Base-by-base conservation (phyloP, 2,329 filamentous ascomycete genomes). In the Xylaria sp. region DNA sequence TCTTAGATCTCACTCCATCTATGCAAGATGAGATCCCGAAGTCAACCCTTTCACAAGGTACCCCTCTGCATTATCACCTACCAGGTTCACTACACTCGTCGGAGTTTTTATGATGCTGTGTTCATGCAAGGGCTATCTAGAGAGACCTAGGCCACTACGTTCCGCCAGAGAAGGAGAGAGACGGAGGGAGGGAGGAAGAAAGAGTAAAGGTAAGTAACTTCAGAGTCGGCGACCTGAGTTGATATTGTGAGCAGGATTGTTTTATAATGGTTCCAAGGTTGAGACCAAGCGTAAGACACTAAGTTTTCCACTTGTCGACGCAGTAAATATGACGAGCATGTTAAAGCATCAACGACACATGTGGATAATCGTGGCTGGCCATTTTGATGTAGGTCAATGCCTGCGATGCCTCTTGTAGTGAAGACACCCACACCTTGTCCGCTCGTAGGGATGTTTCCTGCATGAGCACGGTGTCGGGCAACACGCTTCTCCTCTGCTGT, bases 21-120 rank as follows among this genome's bases (percentile, higher is more conserved):
- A 63, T 70, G 68, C 68, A 68, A 70, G 68, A 70, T 70, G 66
- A 66, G 66, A 69, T 66, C 66, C 63, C 59, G 65, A 63, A 54
- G 44, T 45, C 56, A 59, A 66, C 63, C 56, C 42, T 61, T 55
- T 50, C 63, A 70, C 63, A 56, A 61, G 60, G 11, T 27, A 58
- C 38, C n/a, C 25, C 51, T 51, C 53, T 22, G 45, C 63, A 47
- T 49, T 45, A 45, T 33, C 20, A 50, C 27, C 27, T 59, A 42
- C 54, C 33, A 20, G 39, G 42, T 36, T 55, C 45, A 27, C 50
- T 47, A 49, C 39, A 61, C 53, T 57, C 31, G 5, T 58, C 15
- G 33, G 17, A 42, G 55, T 27, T 60, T 60, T 47, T 47, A 22
- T 49, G 31, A 47, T 61, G 54, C 22, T 42, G 31, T 65, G 38